Evolutionary conservation across 2,329 filamentous ascomycete genomes (phyloP).

Genomic region (Fusarium floridanum): DNA sequence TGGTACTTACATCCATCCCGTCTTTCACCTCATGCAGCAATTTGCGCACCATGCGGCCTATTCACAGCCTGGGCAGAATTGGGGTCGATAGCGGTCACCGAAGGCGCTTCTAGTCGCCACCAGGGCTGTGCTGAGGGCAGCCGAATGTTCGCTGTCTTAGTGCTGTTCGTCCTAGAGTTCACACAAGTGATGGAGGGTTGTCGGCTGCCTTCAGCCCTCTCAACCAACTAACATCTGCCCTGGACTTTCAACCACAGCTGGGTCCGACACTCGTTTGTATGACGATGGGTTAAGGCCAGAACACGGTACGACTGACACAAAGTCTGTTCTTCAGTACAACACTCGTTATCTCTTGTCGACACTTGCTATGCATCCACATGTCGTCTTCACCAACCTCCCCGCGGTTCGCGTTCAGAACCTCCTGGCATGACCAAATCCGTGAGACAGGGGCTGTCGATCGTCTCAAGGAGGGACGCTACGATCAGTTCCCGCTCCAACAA

Average conservation of each 20-base stretch:
- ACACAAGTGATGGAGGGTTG: background rate
- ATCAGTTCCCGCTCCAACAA: constrained; percentile 20
- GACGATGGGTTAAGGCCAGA: constrained; percentile 1
- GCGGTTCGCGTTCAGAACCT: constrained; percentile 1
- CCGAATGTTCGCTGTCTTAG: background rate
- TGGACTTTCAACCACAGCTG: constrained; percentile 1
- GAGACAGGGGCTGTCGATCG: constrained; percentile 16
- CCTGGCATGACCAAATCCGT: constrained; percentile 27
- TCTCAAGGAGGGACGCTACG: constrained; percentile 15
- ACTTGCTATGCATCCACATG: constrained; percentile 22
- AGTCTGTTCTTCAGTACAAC: background rate
- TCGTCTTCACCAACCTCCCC: constrained; percentile 19
- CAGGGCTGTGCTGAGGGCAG: background rate
- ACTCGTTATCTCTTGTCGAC: background rate
- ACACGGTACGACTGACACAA: background rate
- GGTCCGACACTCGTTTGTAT: background rate
- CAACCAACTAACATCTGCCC: background rate
- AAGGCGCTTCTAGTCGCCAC: background rate
- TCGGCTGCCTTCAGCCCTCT: constrained; percentile 1
- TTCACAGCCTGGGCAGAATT: constrained; percentile 3
- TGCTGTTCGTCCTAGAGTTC: background rate
- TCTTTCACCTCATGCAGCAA: constrained; percentile 1
- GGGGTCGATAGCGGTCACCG: background rate
- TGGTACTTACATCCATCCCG: background rate
- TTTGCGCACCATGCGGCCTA: constrained; percentile 8